phyloP scores from a whole-genome alignment of 2,329 filamentous ascomycete genomes.

The Phialophora chinensis region DNA sequence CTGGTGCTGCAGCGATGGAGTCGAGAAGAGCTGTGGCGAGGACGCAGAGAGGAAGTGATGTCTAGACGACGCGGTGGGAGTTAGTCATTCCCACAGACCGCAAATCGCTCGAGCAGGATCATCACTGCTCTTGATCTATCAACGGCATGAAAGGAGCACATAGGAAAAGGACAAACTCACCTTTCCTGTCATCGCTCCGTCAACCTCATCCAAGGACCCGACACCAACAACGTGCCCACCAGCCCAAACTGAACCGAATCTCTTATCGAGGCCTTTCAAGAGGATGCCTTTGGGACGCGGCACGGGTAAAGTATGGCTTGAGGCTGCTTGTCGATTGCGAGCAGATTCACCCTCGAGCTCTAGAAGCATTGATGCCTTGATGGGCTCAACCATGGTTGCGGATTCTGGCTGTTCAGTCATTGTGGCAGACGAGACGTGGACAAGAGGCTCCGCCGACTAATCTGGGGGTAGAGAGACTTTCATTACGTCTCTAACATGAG shows the following conservation, averaged over 20 bases:
- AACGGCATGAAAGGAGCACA: neutral
- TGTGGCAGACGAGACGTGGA: neutral
- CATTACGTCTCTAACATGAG: too few relatives aligned
- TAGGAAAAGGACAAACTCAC: constrained; percentile 4
- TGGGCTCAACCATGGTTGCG: constrained; percentile 15
- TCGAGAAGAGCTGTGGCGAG: constrained; percentile 23
- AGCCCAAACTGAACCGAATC: constrained; percentile 25
- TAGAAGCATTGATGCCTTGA: constrained; percentile 31
- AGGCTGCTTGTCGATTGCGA: neutral
- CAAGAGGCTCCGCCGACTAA: neutral
- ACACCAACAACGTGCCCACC: constrained; percentile 32
- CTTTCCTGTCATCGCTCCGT: constrained; percentile 17
- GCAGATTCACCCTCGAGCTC: constrained; percentile 14
- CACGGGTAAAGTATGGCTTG: neutral
- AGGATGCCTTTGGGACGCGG: constrained; percentile 4
- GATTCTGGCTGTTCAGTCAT: constrained; percentile 4
- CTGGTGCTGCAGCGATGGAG: neutral
- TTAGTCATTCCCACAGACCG: constrained; percentile 6
- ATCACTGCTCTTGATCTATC: neutral
- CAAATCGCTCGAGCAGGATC: neutral
- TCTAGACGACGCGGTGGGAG: constrained; percentile 3
- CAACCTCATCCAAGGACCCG: constrained; percentile 14
- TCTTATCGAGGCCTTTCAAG: constrained; percentile 22
- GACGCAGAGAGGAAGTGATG: constrained; percentile 15
- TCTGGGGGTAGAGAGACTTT: too few relatives aligned